Conservation (phyloP, 2,329 filamentous ascomycete genomes). For the Epichloe festucae region DNA sequence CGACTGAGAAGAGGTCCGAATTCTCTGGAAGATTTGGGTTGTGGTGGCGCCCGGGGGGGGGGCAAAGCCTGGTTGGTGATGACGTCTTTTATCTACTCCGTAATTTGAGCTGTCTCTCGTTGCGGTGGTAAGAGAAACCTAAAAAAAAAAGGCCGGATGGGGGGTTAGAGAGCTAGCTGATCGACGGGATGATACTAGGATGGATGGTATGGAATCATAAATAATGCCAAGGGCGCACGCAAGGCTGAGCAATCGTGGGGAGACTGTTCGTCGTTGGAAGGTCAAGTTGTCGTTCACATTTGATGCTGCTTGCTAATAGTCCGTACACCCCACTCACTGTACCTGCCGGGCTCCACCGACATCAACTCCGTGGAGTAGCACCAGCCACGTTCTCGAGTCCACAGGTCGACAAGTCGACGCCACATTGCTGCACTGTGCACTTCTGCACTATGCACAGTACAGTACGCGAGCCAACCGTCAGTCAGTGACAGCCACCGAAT, state of each 20-base stretch:
- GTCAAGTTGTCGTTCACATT: too few species aligned
- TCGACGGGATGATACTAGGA: neutral
- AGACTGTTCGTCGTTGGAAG: too few species aligned
- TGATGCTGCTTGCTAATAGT: too few species aligned
- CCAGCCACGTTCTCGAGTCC: neutral
- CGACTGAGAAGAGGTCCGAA: neutral
- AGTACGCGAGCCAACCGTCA: neutral
- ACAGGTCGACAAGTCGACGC: neutral
- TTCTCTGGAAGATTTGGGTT: neutral
- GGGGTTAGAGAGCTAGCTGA: too few species aligned
- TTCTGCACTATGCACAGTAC: neutral
- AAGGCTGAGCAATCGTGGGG: neutral
- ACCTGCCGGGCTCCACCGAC: neutral
- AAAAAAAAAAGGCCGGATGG: neutral
- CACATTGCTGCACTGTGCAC: neutral
- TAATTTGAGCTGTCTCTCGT: neutral
- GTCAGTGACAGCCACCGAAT: conserved; percentile 7
- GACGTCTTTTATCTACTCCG: conserved; percentile 2
- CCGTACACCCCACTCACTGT: too few species aligned
- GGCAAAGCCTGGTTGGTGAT: neutral
- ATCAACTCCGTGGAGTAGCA: neutral
- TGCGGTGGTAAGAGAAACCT: neutral
- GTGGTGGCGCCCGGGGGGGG: neutral
- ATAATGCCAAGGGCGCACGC: neutral
- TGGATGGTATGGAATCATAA: neutral